A percentile compares a stretch with the other conserved stretches of the same genome.
Conservation (phyloP, 31 red algal genomes). For the Odonthalia washingtoniensis region DNA sequence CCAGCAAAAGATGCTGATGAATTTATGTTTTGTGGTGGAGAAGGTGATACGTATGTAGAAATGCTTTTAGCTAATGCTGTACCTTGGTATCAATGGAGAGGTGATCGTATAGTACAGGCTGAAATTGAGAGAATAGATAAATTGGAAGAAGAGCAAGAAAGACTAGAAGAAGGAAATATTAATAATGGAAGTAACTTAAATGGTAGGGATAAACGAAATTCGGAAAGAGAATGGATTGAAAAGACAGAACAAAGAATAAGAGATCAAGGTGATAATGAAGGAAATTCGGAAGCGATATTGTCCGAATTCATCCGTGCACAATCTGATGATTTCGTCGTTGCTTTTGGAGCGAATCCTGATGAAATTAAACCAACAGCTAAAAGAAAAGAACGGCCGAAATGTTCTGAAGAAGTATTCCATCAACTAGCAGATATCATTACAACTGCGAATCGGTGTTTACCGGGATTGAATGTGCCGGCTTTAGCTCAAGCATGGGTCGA, state of each 20-base stretch:
- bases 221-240: too few relatives aligned
- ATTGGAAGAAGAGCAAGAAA: neutral
- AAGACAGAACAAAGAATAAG: too few relatives aligned
- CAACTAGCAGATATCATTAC: slow-evolving; percentile 41
- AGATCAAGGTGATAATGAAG: too few relatives aligned
- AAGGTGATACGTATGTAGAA: slow-evolving; percentile 51
- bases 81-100: slow-evolving; percentile 69
- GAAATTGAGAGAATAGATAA: slow-evolving; percentile 37
- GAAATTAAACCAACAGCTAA: neutral
- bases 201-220: neutral
- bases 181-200: neutral
- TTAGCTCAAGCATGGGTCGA: slow-evolving; percentile 66
- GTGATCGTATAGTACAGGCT: slow-evolving; percentile 41
- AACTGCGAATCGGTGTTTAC: slow-evolving; percentile 28
- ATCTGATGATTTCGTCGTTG: slow-evolving; percentile 35
- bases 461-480: slow-evolving; percentile 55
- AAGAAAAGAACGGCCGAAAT: slow-evolving; percentile 10
- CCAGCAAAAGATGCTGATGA: slow-evolving; percentile 75
- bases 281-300: neutral
- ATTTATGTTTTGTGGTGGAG: slow-evolving; percentile 51
- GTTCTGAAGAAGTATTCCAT: slow-evolving; percentile 50
- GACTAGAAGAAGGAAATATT: neutral
- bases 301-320: slow-evolving; percentile 29
- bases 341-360: slow-evolving; percentile 40
- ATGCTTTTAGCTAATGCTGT: slow-evolving; percentile 35